Conservation (phyloP, 2,329 filamentous ascomycete genomes). For the Venturia oleaginea region DNA sequence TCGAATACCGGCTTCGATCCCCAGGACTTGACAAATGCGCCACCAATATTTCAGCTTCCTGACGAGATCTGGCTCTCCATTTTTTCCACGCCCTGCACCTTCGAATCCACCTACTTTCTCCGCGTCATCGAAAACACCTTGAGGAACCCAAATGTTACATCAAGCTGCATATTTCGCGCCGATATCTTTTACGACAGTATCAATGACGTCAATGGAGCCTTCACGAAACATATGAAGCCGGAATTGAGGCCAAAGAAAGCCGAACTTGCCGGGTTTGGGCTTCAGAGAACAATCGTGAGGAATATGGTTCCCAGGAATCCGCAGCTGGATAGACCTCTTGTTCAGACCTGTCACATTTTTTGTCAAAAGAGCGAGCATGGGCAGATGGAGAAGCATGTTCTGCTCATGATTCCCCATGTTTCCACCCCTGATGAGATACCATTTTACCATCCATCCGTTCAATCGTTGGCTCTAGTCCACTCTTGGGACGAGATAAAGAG, state of each 20-base stretch:
- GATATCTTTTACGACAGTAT: constrained; percentile 57
- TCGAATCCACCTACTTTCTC: constrained; percentile 53
- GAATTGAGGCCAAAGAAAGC: constrained; percentile 28
- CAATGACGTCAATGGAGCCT: constrained; percentile 23
- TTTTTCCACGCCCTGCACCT: constrained; percentile 45
- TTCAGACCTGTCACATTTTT: constrained; percentile 65
- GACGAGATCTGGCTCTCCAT: constrained; percentile 25
- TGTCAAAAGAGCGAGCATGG: constrained; percentile 21
- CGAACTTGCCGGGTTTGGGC: constrained; percentile 28
- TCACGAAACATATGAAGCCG: constrained; percentile 41
- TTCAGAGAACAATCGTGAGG: constrained; percentile 60
- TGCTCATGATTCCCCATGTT: constrained; percentile 73
- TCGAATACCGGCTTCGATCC: neutral
- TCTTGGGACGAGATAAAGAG: constrained; percentile 37
- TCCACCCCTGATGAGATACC: constrained; percentile 55
- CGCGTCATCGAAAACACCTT: constrained; percentile 66
- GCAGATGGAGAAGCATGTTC: constrained; percentile 40
- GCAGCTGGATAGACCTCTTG: constrained; percentile 60
- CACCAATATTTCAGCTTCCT: constrained; percentile 3
- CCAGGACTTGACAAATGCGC: neutral
- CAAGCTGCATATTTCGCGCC: constrained; percentile 67
- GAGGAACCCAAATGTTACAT: constrained; percentile 71
- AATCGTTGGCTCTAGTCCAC: constrained; percentile 67
- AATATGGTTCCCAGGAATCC: constrained; percentile 75
- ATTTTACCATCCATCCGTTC: constrained; percentile 78